Evolutionary conservation across 139 green algal genomes (phyloP).

Genomic region (Dunaliella primolecta): DNA sequence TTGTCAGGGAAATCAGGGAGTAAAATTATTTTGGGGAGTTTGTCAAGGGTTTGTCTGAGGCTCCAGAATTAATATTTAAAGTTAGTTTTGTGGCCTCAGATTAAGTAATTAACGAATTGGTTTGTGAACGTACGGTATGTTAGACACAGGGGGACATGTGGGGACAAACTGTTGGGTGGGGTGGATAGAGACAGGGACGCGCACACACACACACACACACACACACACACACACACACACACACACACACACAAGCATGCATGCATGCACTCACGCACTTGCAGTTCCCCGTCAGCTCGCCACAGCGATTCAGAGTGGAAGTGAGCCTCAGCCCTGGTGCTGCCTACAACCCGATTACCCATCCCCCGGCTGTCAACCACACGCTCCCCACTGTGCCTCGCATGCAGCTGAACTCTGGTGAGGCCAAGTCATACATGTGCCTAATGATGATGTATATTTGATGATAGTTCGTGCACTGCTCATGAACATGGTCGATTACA

Average conservation of each 20-base stretch:
- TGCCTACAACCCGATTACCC: conserved; percentile 53
- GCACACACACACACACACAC: background rate
- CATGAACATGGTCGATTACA: no score
- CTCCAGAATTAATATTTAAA: no score
- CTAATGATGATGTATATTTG: background rate
- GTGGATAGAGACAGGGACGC: background rate
- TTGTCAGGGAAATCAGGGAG: no score
- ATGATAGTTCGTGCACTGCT: background rate
- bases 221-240: conserved; percentile 6
- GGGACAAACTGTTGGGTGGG: background rate
- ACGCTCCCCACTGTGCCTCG: conserved; percentile 27
- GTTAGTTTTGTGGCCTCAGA: no score
- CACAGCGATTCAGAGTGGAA: conserved; percentile 83
- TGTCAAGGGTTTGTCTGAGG: no score
- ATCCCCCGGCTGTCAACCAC: conserved; percentile 17
- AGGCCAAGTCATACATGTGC: background rate
- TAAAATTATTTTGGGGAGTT: no score
- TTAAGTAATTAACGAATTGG: no score
- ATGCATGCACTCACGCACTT: conserved; percentile 79
- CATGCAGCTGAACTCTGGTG: background rate
- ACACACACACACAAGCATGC: background rate
- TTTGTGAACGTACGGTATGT: no score
- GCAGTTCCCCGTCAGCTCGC: conserved; percentile 48
- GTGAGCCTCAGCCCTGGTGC: conserved; percentile 76
- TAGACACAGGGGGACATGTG: no score